Evolutionary conservation across 306 rosid species (phyloP).

Genomic region (Echinosophora koreensis): DNA sequence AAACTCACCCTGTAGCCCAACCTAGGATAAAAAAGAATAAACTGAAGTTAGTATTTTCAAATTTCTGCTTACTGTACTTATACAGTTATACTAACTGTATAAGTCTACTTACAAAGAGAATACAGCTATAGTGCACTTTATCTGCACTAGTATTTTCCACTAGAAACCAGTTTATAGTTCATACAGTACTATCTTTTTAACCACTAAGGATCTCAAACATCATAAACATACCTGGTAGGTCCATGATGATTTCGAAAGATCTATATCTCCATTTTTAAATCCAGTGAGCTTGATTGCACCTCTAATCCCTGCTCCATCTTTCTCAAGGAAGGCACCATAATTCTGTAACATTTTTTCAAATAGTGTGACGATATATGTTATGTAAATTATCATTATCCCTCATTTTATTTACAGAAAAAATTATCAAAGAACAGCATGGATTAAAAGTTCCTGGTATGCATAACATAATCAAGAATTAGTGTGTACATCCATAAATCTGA

Average conservation of each 20-base stretch:
- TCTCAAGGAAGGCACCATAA: conserved; percentile 91
- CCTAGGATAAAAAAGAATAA: conserved; percentile 60
- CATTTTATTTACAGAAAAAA: conserved; percentile 10
- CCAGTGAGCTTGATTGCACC: conserved; percentile 81
- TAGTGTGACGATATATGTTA: conserved; percentile 40
- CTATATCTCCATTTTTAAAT: conserved; percentile 73
- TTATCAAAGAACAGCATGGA: background rate
- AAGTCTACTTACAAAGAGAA: conserved; percentile 13
- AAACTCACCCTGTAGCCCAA: conserved; percentile 89
- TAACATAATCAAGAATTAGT: background rate
- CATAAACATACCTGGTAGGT: conserved; percentile 80
- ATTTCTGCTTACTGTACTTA: background rate
- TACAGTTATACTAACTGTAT: background rate
- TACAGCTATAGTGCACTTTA: background rate
- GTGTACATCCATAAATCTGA: background rate
- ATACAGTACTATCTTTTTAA: background rate
- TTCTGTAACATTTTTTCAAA: conserved; percentile 64
- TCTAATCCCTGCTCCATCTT: conserved; percentile 91
- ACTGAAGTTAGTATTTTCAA: conserved; percentile 40
- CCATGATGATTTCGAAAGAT: conserved; percentile 82
- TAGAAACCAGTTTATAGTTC: conserved; percentile 21
- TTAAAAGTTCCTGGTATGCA: background rate
- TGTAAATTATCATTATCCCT: conserved; percentile 39
- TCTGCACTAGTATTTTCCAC: conserved; percentile 27
- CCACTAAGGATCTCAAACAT: conserved; percentile 26